Conservation (phyloP, 2,329 filamentous ascomycete species). For the Colletotrichum zoysiae region DNA sequence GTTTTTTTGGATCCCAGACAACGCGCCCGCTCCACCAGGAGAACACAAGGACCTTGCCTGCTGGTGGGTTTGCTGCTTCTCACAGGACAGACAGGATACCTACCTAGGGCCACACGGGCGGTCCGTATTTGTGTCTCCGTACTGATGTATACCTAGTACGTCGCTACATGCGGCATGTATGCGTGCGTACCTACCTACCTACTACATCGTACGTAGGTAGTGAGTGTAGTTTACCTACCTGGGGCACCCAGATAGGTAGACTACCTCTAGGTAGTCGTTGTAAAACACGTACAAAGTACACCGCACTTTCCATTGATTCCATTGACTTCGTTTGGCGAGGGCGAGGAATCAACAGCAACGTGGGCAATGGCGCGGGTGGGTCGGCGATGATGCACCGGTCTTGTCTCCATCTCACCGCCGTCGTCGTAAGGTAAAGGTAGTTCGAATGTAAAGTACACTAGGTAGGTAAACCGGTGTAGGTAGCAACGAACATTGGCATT, state of each 20-base stretch:
- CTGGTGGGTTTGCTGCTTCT: slow-evolving; percentile 24
- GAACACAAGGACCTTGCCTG: slow-evolving; percentile 35
- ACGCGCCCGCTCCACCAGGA: slow-evolving; percentile 28
- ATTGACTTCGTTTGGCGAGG: background rate
- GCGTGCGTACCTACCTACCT: too few species aligned
- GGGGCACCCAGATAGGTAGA: too few species aligned
- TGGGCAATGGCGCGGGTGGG: background rate
- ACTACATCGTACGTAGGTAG: too few species aligned
- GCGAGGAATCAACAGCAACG: background rate
- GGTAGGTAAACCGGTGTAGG: too few species aligned
- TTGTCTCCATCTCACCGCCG: slow-evolving; percentile 3
- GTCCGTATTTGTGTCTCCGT: background rate
- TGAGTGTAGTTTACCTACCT: too few species aligned
- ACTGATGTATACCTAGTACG: background rate
- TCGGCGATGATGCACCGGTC: background rate
- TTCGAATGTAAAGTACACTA: too few species aligned
- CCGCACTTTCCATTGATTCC: background rate
- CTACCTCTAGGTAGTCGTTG: background rate
- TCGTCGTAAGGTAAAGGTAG: background rate
- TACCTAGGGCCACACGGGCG: slow-evolving; percentile 1
- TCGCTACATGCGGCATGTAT: too few species aligned
- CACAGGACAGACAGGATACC: slow-evolving; percentile 24
- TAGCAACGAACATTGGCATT: background rate
- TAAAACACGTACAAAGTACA: background rate
- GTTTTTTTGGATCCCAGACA: slow-evolving; percentile 39